These are phyloP conservation scores for Fimicolochytrium jonesii DNA, from an alignment of 192 early-diverging fungal species.

Conservation along the genomic window DNA sequence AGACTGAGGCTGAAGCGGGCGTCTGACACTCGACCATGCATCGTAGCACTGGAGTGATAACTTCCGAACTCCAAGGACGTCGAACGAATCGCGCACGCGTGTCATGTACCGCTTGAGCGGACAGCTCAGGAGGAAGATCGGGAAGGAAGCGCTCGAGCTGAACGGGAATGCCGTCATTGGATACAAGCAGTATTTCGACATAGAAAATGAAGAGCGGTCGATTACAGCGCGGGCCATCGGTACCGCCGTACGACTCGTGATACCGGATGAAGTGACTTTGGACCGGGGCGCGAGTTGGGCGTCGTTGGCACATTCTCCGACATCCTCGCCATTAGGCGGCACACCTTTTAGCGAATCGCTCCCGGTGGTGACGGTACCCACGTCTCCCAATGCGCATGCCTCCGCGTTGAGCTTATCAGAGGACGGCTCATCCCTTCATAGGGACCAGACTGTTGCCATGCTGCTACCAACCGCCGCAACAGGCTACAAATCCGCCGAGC, in stretches of 20 bases:
- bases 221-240: slow-evolving; percentile 75
- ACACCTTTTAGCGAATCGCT: slow-evolving; percentile 5
- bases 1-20: not conserved
- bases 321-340: slow-evolving; percentile 14
- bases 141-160: slow-evolving; percentile 69
- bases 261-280: slow-evolving; percentile 29
- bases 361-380: not conserved
- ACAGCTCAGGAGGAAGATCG: slow-evolving; percentile 65
- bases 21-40: no score
- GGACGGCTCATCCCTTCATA: slow-evolving; percentile 12
- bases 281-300: slow-evolving; percentile 26
- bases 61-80: slow-evolving; percentile 72
- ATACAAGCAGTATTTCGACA: slow-evolving; percentile 70
- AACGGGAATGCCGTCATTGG: slow-evolving; percentile 72
- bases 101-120: slow-evolving; percentile 66
- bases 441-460: not conserved
- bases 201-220: slow-evolving; percentile 65
- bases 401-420: not conserved
- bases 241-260: slow-evolving; percentile 61
- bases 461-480: slow-evolving; percentile 10
- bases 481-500: slow-evolving; percentile 29
- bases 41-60: slow-evolving; percentile 67
- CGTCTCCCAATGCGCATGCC: not conserved
- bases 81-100: slow-evolving; percentile 70
- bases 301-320: slow-evolving; percentile 19